These are phyloP conservation scores for Lasiosphaeria ovina DNA, from an alignment of 495 filamentous ascomycete species.

Conservation along the genomic window DNA sequence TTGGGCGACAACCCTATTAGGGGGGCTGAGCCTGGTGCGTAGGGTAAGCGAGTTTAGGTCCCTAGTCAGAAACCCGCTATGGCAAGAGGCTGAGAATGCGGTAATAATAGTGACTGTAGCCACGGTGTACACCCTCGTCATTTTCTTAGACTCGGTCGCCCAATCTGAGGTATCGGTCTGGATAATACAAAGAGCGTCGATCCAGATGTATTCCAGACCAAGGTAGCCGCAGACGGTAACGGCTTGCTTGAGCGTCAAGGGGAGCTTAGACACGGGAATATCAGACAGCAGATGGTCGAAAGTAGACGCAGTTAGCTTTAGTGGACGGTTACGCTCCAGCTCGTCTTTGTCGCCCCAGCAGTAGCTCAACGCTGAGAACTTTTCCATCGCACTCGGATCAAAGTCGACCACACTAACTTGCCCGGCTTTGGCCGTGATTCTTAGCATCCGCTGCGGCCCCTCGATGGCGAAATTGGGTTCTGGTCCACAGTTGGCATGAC, in stretches of 20 bases:
- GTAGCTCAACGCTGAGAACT: constrained; percentile 5
- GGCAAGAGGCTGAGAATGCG: constrained; percentile 14
- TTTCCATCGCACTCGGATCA: background rate
- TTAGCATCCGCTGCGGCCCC: background rate
- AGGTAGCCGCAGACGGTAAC: constrained; percentile 9
- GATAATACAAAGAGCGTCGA: constrained; percentile 28
- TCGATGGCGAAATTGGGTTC: background rate
- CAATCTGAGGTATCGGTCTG: constrained; percentile 17
- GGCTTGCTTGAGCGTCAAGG: constrained; percentile 4
- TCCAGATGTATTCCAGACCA: constrained; percentile 23
- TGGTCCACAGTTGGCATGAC: background rate
- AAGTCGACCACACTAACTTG: constrained; percentile 1
- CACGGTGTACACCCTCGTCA: constrained; percentile 19
- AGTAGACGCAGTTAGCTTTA: background rate
- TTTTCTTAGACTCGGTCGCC: constrained; percentile 17
- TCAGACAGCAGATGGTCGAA: background rate
- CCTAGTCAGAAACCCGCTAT: background rate
- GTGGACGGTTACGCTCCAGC: constrained; percentile 2
- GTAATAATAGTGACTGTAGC: constrained; percentile 19
- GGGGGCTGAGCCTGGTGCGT: background rate
- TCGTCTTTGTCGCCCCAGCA: constrained; percentile 9
- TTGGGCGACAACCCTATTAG: background rate
- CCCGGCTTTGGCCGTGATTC: background rate
- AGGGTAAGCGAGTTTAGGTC: background rate
- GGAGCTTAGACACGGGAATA: background rate